These are phyloP conservation scores for Penicillium fuscoglaucum DNA, from an alignment of 2,329 filamentous ascomycete species.

Conservation along the genomic window DNA sequence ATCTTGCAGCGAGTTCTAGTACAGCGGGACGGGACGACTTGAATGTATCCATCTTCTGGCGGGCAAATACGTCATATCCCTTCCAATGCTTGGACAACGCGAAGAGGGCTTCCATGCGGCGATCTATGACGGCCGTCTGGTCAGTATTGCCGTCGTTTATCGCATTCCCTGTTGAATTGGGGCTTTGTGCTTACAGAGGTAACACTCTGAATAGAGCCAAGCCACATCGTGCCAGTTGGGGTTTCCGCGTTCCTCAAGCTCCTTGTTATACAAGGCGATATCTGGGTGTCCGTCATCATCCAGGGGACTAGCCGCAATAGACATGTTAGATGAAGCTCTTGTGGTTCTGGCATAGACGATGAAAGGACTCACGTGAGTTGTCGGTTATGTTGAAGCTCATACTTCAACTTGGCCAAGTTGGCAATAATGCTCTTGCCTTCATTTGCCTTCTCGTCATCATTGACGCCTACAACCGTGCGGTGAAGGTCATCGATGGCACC, in stretches of 20 bases:
- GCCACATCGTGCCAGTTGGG: slow-evolving; percentile 80
- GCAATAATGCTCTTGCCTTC: slow-evolving; percentile 88
- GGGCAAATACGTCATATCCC: slow-evolving; percentile 81
- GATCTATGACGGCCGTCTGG: slow-evolving; percentile 38
- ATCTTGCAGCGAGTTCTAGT: slow-evolving; percentile 75
- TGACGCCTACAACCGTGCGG: slow-evolving; percentile 53
- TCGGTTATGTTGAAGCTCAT: slow-evolving; percentile 76
- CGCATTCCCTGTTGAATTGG: neutral
- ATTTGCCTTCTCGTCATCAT: slow-evolving; percentile 60
- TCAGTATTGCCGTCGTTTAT: slow-evolving; percentile 22
- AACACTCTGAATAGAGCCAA: slow-evolving; percentile 94
- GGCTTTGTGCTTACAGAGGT: slow-evolving; percentile 60
- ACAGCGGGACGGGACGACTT: slow-evolving; percentile 86
- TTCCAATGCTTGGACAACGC: slow-evolving; percentile 78
- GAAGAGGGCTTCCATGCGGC: slow-evolving; percentile 80
- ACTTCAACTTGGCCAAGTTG: slow-evolving; percentile 79
- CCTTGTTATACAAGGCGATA: slow-evolving; percentile 78
- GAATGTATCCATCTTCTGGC: slow-evolving; percentile 90
- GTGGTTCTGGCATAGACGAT: neutral
- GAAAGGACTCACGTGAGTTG: slow-evolving; percentile 6
- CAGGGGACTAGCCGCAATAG: slow-evolving; percentile 59
- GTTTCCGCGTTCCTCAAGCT: slow-evolving; percentile 71
- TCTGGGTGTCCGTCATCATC: slow-evolving; percentile 75
- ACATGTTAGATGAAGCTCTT: neutral
- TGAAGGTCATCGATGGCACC: slow-evolving; percentile 94